Conservation (phyloP, 768 basidiomycete genomes). For the Suillus decipiens region DNA sequence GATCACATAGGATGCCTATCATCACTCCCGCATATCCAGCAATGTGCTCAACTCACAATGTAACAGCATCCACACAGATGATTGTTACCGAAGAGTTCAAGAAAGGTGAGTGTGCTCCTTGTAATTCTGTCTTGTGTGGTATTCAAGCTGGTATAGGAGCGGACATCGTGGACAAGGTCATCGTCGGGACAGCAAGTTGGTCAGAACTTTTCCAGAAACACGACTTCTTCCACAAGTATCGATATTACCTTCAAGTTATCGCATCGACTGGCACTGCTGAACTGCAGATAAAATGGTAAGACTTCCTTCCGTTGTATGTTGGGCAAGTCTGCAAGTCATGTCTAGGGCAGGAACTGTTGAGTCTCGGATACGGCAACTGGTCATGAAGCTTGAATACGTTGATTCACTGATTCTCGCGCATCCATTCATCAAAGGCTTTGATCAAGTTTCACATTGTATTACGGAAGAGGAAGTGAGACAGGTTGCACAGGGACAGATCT, state of each 20-base stretch:
- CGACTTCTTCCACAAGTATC: slow-evolving; percentile 96
- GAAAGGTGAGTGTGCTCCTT: slow-evolving; percentile 54
- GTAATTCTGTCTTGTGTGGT: not conserved
- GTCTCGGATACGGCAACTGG: slow-evolving; percentile 91
- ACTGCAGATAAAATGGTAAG: slow-evolving; percentile 92
- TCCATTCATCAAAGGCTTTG: slow-evolving; percentile 94
- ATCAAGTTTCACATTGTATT: slow-evolving; percentile 81
- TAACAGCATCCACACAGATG: slow-evolving; percentile 92
- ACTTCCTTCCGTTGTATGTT: slow-evolving; percentile 11
- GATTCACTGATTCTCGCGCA: slow-evolving; percentile 91
- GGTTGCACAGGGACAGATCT: slow-evolving; percentile 87
- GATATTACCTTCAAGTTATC: slow-evolving; percentile 94
- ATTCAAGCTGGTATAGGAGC: slow-evolving; percentile 58
- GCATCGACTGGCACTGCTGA: slow-evolving; percentile 85
- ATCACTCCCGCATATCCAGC: slow-evolving; percentile 99
- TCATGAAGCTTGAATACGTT: slow-evolving; percentile 97
- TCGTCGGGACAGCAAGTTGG: slow-evolving; percentile 83
- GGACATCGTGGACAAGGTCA: slow-evolving; percentile 91
- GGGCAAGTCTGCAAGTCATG: slow-evolving; percentile 17
- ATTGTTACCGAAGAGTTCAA: slow-evolving; percentile 97
- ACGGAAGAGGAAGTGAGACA: slow-evolving; percentile 85
- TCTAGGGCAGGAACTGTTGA: slow-evolving; percentile 94
- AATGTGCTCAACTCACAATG: slow-evolving; percentile 99
- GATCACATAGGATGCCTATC: slow-evolving; percentile 98
- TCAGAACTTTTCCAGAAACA: slow-evolving; percentile 93